These are phyloP conservation scores for Oldenlandia corymbosa DNA, from an alignment of 257 asterid genomes.

Conservation along the genomic window DNA sequence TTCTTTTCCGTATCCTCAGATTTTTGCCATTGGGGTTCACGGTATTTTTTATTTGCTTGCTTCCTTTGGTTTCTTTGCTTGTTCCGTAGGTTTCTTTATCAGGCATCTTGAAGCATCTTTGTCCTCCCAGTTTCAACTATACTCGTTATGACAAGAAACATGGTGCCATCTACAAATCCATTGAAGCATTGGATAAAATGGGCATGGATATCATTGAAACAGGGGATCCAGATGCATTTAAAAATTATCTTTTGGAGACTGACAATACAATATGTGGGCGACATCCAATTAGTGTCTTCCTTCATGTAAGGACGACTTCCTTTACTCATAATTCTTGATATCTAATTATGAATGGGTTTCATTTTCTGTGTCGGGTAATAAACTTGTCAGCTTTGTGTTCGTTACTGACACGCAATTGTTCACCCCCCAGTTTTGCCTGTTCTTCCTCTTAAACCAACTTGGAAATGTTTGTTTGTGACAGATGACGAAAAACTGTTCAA, in stretches of 20 bases:
- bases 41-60: conserved; percentile 38
- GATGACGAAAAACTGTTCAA: conserved; percentile 74
- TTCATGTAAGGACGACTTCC: conserved; percentile 53
- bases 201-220: conserved; percentile 92
- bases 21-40: conserved; percentile 98
- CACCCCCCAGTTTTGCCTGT: background rate
- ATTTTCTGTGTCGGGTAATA: no score
- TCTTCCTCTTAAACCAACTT: background rate
- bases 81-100: background rate
- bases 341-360: background rate
- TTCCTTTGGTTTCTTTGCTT: background rate
- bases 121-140: conserved; percentile 64
- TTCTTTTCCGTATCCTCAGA: conserved; percentile 96
- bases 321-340: background rate
- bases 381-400: no score
- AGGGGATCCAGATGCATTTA: conserved; percentile 84
- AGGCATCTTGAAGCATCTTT: background rate
- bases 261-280: conserved; percentile 97
- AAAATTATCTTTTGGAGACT: conserved; percentile 74
- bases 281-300: conserved; percentile 91
- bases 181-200: conserved; percentile 76
- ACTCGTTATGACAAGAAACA: conserved; percentile 70
- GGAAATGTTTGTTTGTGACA: conserved; percentile 13
- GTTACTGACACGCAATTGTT: no score
- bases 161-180: conserved; percentile 82